These are phyloP conservation scores for Cladosporium sphaerospermum DNA, from an alignment of 2,329 filamentous ascomycete genomes.

Conservation along the genomic window DNA sequence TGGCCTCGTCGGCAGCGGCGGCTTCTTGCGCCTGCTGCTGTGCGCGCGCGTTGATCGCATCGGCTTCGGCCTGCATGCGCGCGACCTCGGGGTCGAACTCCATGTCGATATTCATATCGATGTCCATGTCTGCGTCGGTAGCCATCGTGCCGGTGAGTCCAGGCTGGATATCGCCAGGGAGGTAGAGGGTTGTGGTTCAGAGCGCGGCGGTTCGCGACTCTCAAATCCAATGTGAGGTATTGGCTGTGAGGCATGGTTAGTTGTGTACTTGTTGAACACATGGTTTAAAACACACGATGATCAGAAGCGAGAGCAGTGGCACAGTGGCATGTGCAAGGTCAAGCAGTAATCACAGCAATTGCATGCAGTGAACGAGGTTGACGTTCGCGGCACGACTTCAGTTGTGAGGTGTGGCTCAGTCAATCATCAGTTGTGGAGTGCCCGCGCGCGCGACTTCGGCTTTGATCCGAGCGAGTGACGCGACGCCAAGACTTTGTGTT, in stretches of 20 bases:
- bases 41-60: slow-evolving; percentile 15
- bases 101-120: slow-evolving; percentile 26
- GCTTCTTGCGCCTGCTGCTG: slow-evolving; percentile 25
- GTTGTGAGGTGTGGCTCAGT: no score
- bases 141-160: slow-evolving; percentile 6
- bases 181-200: neutral
- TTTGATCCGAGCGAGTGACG: neutral
- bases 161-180: neutral
- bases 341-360: no score
- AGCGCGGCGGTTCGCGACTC: no score
- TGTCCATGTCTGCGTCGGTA: slow-evolving; percentile 28
- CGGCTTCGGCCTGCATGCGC: slow-evolving; percentile 27
- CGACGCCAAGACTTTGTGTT: slow-evolving; percentile 2
- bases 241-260: neutral
- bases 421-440: no score
- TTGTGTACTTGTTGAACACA: neutral
- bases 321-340: neutral
- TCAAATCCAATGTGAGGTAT: no score
- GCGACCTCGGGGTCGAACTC: slow-evolving; percentile 27
- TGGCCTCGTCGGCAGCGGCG: slow-evolving; percentile 19
- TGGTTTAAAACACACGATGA: neutral
- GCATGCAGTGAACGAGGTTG: no score
- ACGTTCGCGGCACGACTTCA: no score
- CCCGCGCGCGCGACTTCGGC: neutral
- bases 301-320: neutral